Base-by-base conservation (phyloP, 2,329 filamentous ascomycete genomes). In the Fusarium dimerum region DNA sequence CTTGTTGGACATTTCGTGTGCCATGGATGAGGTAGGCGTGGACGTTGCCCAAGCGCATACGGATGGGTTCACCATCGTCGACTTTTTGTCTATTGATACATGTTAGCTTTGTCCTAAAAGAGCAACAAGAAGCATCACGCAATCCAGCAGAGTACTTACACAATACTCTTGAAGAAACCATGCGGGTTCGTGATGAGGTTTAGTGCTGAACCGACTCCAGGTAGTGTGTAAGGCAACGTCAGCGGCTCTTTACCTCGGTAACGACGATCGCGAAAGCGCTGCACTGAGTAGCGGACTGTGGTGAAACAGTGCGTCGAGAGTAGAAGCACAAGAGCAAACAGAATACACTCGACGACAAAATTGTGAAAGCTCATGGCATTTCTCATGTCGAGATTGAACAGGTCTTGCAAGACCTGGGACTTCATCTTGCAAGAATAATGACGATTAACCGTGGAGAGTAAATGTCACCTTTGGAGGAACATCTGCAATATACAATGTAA, bases 11-110 rank as follows among this genome's bases (percentile, higher is more conserved):
- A 11, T 54, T 61, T 32, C 50, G 49, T 7, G 52, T 59, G 11
- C 59, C 59, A 26, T 61, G 55, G 16, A 61, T 59, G 2, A 61
- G 58, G 30, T 61, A 61, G 20, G 55, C 55, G 38, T 61, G 59
- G 20, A 57, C 40, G 10, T 61, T 58, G 26, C 59, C 59, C 2
- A 61, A 38, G 7, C 58, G 59, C 40, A 61, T 61, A 1, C 59
- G 55, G 5, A 61, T 16, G 1, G 59, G 59, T 6, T 61, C 59
- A 10, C 47, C 59, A 46, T 50, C 48, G 5, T 56, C 55, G 9
- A 59, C 47, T 2, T 51, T 61, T 9, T 41, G 47, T 2, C 59
- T 61, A 10, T 26, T 0, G 2, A n/a, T 0, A 15, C 13, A 18
- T 40, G 12, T 61, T 53, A 60, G 51, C 5, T 13, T 26, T 26